Percentiles rank a stretch among this genome's conserved stretches.
Evolutionary conservation across 495 filamentous ascomycete species (phyloP).

Genomic region (Neurospora sp.): DNA sequence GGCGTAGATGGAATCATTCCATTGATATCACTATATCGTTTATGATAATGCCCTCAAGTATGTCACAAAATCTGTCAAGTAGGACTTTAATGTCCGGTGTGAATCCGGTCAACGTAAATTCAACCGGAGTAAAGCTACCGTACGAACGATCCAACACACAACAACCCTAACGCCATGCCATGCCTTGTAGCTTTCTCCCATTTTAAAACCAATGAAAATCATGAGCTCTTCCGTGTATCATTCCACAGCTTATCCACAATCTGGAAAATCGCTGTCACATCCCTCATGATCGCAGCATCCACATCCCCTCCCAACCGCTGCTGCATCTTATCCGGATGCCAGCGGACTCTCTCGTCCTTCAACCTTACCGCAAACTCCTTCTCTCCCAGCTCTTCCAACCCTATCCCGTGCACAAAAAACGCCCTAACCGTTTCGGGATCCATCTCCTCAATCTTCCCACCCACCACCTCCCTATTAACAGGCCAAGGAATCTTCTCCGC

Average conservation of each 20-base stretch:
- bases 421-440: constrained; percentile 20
- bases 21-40: not conserved
- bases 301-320: constrained; percentile 68
- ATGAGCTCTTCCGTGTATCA: constrained; percentile 33
- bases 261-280: constrained; percentile 86
- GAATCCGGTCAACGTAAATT: not conserved
- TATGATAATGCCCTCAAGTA: not conserved
- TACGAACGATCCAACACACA: not conserved
- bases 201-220: not conserved
- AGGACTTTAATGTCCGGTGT: not conserved
- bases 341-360: constrained; percentile 79
- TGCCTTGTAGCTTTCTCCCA: not conserved
- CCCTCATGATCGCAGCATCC: constrained; percentile 54
- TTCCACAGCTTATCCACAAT: constrained; percentile 76
- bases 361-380: constrained; percentile 51
- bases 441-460: constrained; percentile 13
- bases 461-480: constrained; percentile 47
- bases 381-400: constrained; percentile 46
- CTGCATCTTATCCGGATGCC: constrained; percentile 98
- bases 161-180: not conserved
- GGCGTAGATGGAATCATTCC: not conserved
- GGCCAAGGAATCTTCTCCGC: constrained; percentile 64
- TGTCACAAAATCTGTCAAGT: not conserved
- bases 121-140: not conserved
- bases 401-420: constrained; percentile 34